phyloP scores from a whole-genome alignment of 1,284 basidiomycete genomes.

The Tilletia walkeri region DNA sequence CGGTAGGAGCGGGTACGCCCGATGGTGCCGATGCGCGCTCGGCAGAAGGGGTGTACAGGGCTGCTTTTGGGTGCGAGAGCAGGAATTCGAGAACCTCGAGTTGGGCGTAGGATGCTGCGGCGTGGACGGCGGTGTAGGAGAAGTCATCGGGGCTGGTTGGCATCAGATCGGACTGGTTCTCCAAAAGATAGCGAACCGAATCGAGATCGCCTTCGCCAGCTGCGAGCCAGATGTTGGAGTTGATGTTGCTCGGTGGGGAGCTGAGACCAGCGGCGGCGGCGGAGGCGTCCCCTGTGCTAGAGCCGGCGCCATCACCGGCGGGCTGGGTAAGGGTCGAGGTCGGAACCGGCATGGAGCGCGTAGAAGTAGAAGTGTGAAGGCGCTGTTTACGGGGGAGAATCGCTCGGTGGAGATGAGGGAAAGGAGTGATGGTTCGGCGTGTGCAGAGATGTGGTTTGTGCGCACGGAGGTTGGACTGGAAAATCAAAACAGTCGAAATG shows the following conservation, averaged over 20 bases:
- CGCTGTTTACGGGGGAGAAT: no score
- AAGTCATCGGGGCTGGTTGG: conserved; percentile 41
- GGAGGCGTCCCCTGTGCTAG: neutral
- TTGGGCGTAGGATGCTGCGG: conserved; percentile 51
- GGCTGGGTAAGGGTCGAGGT: conserved; percentile 3
- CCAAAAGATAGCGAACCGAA: conserved; percentile 43
- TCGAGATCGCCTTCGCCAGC: conserved; percentile 50
- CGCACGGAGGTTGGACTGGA: no score
- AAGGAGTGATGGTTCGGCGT: no score
- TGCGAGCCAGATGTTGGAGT: conserved; percentile 52
- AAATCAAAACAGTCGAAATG: no score
- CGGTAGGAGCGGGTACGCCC: conserved; percentile 16
- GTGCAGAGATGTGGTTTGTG: no score
- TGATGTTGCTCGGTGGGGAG: neutral
- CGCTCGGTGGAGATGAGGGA: no score
- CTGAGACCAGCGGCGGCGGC: no score
- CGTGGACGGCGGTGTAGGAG: conserved; percentile 52
- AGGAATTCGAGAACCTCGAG: conserved; percentile 45
- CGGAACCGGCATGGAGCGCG: neutral
- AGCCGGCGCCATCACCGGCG: neutral
- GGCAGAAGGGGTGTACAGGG: neutral
- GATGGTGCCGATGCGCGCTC: neutral
- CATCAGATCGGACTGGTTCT: conserved; percentile 33
- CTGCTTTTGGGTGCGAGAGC: conserved; percentile 32
- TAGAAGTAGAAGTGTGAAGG: no score